Evolutionary conservation across 2,329 filamentous ascomycete genomes (phyloP).

Genomic region (Drechslerella dactyloides): DNA sequence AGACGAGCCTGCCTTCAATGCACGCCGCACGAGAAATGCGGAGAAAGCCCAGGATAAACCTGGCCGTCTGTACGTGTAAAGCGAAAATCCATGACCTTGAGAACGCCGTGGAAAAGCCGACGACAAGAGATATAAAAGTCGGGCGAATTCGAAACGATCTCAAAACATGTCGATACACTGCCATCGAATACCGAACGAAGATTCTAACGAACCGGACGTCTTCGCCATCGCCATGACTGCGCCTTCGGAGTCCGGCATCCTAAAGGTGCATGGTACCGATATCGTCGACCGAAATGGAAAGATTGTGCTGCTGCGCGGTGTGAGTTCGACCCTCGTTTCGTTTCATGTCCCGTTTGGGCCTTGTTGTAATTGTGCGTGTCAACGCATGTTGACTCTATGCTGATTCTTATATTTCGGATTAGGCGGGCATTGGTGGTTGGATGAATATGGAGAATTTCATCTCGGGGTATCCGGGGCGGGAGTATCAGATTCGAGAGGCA

Average conservation of each 20-base stretch:
- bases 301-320: conserved; percentile 61
- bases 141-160: neutral
- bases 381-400: conserved; percentile 16
- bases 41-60: conserved; percentile 12
- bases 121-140: neutral
- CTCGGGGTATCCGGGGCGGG: conserved; percentile 68
- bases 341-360: conserved; percentile 58
- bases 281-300: conserved; percentile 62
- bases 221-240: conserved; percentile 48
- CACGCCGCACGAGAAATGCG: conserved; percentile 21
- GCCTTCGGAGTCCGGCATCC: conserved; percentile 56
- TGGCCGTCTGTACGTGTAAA: no score
- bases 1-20: conserved; percentile 30
- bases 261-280: conserved; percentile 59
- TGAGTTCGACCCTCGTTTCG: conserved; percentile 45
- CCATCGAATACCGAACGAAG: neutral
- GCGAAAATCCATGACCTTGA: no score
- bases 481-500: conserved; percentile 64
- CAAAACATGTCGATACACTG: conserved; percentile 2
- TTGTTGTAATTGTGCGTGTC: conserved; percentile 57
- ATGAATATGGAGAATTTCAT: conserved; percentile 68
- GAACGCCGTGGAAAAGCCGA: no score
- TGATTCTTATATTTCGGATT: neutral
- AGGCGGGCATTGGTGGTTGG: conserved; percentile 57
- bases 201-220: neutral